phyloP scores from a whole-genome alignment of 192 early-diverging fungal genomes.

The Globomyces pollinis-pini region DNA sequence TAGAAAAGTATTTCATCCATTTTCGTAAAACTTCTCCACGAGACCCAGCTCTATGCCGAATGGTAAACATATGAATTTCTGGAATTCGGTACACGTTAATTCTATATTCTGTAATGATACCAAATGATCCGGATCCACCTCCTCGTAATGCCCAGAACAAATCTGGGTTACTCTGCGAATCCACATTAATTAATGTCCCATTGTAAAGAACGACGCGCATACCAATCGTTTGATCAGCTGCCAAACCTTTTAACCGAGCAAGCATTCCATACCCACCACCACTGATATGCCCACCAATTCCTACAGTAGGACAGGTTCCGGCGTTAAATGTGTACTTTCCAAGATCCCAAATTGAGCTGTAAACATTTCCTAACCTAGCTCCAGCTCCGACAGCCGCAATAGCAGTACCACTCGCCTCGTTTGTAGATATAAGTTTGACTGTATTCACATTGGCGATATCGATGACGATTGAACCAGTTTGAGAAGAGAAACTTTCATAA shows the following conservation, averaged over 20 bases:
- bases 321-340: conserved; percentile 30
- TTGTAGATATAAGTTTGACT: conserved; percentile 7
- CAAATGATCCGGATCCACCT: conserved; percentile 40
- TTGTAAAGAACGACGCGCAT: conserved; percentile 38
- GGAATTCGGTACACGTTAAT: conserved; percentile 1
- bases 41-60: background rate
- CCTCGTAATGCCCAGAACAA: conserved; percentile 57
- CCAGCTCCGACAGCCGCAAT: conserved; percentile 39
- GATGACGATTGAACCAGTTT: conserved; percentile 38
- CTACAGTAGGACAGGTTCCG: conserved; percentile 53
- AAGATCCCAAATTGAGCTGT: conserved; percentile 23
- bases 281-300: conserved; percentile 47
- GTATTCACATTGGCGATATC: conserved; percentile 29
- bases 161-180: conserved; percentile 32
- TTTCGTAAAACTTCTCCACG: background rate
- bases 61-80: conserved; percentile 1
- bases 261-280: conserved; percentile 52
- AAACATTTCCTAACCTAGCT: conserved; percentile 43
- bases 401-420: conserved; percentile 17
- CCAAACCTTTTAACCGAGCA: conserved; percentile 41
- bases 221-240: conserved; percentile 40
- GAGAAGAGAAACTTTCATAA: conserved; percentile 44
- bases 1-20: conserved; percentile 6
- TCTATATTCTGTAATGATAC: conserved; percentile 14
- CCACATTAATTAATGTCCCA: conserved; percentile 38